phyloP scores from a whole-genome alignment of 2,329 filamentous ascomycete genomes.

The Plectosphaerella sp. region DNA sequence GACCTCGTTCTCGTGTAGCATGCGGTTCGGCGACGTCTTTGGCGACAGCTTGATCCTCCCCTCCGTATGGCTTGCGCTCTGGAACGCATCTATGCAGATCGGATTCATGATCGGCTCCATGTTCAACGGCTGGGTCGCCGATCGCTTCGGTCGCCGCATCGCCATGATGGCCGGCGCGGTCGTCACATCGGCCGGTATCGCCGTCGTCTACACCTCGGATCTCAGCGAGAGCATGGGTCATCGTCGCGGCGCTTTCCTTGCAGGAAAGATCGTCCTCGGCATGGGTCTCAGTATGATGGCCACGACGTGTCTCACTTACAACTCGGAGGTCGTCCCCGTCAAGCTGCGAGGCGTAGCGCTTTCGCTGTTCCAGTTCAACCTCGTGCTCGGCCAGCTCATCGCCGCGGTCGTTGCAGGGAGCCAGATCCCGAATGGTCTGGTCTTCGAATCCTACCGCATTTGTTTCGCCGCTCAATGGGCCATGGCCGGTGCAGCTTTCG shows the following conservation, averaged over 20 bases:
- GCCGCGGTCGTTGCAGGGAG: conserved; percentile 29
- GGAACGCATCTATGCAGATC: conserved; percentile 32
- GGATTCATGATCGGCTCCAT: conserved; percentile 30
- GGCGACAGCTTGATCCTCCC: conserved; percentile 28
- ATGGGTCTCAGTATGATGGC: conserved; percentile 38
- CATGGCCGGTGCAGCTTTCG: conserved; percentile 34
- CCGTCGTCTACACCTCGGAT: conserved; percentile 19
- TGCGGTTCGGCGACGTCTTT: conserved; percentile 22
- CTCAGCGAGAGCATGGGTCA: conserved; percentile 11
- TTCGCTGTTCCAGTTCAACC: conserved; percentile 44
- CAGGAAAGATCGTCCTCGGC: conserved; percentile 40
- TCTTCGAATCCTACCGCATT: conserved; percentile 28
- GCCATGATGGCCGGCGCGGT: conserved; percentile 28
- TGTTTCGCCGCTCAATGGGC: conserved; percentile 39
- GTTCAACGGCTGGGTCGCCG: conserved; percentile 31
- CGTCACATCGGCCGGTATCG: conserved; percentile 29
- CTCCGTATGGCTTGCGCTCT: conserved; percentile 37
- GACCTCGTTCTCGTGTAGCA: too few relatives aligned
- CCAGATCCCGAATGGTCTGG: neutral
- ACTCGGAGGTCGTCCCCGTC: conserved; percentile 43
- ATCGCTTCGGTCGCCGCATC: conserved; percentile 30
- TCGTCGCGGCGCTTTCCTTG: conserved; percentile 33
- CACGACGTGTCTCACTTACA: conserved; percentile 38
- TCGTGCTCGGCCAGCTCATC: conserved; percentile 41
- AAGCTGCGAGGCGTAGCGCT: conserved; percentile 39